Evolutionary conservation across 495 filamentous ascomycete species (phyloP), one percentile per base, ranked within the genome.

Genomic region (Podospora didyma): DNA sequence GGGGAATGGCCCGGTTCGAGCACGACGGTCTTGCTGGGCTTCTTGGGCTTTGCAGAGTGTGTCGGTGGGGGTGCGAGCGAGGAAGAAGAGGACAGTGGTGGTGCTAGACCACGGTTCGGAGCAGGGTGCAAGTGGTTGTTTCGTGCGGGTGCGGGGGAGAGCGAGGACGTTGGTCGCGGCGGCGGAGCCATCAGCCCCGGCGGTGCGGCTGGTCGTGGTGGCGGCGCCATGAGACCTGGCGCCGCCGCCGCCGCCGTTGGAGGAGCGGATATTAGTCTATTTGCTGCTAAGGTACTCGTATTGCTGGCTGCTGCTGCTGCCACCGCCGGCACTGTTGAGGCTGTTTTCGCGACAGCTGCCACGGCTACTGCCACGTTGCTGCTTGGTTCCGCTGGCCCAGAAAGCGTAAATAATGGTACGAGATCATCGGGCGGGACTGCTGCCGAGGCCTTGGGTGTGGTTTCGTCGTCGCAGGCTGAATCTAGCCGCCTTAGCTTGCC

Each of bases 1-100:
- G 94, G 94, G 1, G 89, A 93, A 76, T 89, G 92, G 37, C 94
- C 94, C 0, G 94, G 94, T 28, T 83, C 78, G 31, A 98, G 85
- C 16, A 86, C 74, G 20, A 96, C 89, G 61, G 89, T 62, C 54
- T 69, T 67, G 22, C 70, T 75, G 17, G 78, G 78, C 58, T 79
- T 80, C 9, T 70, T 52, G 10, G 78, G 79, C 34, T 75, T 77
- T 59, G 67, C 49, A 37, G 56, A 64, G 65, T 78, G 76, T 2
- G 78, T 75, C 0, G 75, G 80, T 0, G 76, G 76, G 0, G 70
- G 81, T 26, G 74, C 69, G 52, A 65, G 59, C 45, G 52, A 67
- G 9, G 60, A 59, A 31, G 59, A 52, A 0, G 63, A 42, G 22
- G 7, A 11, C 10, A 11, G 7, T 16, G 35, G 28, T 22, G 52